phyloP scores from a whole-genome alignment of 139 green algal species.

The Micractinium conductrix region DNA sequence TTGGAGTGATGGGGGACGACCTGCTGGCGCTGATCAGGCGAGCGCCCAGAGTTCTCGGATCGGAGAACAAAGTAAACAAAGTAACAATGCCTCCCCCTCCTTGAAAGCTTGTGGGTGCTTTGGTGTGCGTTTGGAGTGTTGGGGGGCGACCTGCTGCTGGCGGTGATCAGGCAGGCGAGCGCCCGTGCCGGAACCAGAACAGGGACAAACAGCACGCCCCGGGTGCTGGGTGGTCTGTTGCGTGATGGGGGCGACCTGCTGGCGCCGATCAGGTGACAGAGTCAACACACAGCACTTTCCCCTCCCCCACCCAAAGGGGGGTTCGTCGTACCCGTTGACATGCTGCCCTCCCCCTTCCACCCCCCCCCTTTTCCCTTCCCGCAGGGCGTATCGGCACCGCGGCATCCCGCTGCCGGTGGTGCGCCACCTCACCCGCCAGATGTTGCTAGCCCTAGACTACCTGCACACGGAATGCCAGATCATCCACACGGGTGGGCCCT shows the following conservation, averaged over 20 bases:
- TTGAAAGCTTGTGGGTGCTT: background rate
- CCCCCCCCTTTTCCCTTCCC: too few relatives aligned
- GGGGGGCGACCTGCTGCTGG: background rate
- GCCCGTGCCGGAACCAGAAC: too few relatives aligned
- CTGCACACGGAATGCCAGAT: conserved; percentile 81
- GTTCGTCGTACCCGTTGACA: too few relatives aligned
- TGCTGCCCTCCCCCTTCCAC: too few relatives aligned
- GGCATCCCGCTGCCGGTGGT: conserved; percentile 93
- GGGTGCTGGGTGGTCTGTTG: too few relatives aligned
- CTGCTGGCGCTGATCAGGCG: conserved; percentile 73
- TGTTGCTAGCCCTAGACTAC: conserved; percentile 93
- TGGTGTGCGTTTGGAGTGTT: background rate
- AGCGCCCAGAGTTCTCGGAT: background rate
- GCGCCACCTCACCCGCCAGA: conserved; percentile 78
- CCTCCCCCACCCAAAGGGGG: too few relatives aligned
- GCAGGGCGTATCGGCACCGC: conserved; percentile 47
- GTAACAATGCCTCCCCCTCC: too few relatives aligned
- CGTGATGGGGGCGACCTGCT: too few relatives aligned
- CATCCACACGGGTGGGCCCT: conserved; percentile 83
- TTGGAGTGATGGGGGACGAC: conserved; percentile 91
- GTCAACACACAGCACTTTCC: too few relatives aligned
- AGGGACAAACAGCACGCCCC: too few relatives aligned
- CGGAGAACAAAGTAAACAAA: too few relatives aligned
- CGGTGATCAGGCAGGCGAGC: background rate
- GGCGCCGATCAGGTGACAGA: too few relatives aligned